phyloP scores from a whole-genome alignment of 805 yeast genomes.

The Sugiyamaella americana region DNA sequence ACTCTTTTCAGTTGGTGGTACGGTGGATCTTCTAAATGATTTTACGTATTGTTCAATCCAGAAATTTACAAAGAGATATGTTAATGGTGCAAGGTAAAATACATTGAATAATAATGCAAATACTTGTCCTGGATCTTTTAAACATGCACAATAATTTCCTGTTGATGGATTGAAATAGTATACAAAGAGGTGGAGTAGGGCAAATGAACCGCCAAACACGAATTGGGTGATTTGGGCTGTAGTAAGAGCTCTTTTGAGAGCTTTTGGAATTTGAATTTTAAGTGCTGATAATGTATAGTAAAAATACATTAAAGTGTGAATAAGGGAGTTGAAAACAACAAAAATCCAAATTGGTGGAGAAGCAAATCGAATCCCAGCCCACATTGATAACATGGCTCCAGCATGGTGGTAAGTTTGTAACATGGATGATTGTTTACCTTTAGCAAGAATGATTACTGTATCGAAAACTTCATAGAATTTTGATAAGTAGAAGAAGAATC shows the following conservation, averaged over 20 bases:
- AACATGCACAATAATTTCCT: conserved; percentile 43
- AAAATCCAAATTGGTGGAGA: conserved; percentile 78
- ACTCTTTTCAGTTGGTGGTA: background rate
- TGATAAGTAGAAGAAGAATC: conserved; percentile 62
- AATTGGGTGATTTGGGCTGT: conserved; percentile 65
- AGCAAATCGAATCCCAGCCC: conserved; percentile 66
- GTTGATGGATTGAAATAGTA: conserved; percentile 47
- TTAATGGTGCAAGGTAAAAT: conserved; percentile 59
- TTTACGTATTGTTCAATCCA: conserved; percentile 41
- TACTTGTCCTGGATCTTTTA: conserved; percentile 53
- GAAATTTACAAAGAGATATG: conserved; percentile 58
- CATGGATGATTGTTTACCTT: conserved; percentile 60
- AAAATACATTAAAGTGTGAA: conserved; percentile 68
- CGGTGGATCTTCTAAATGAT: background rate
- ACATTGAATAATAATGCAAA: conserved; percentile 59
- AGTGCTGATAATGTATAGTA: conserved; percentile 59
- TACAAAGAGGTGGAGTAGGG: conserved; percentile 57
- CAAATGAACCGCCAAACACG: conserved; percentile 61
- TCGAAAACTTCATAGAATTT: conserved; percentile 69
- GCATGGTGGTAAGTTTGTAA: conserved; percentile 73
- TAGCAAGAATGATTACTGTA: conserved; percentile 58
- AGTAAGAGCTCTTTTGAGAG: conserved; percentile 55
- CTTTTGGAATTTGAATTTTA: conserved; percentile 49
- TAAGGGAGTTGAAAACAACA: conserved; percentile 73
- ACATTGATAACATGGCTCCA: conserved; percentile 77